These are phyloP conservation scores for Dactylellina parvicollis DNA, from an alignment of 2,329 filamentous ascomycete genomes.

Conservation along the genomic window DNA sequence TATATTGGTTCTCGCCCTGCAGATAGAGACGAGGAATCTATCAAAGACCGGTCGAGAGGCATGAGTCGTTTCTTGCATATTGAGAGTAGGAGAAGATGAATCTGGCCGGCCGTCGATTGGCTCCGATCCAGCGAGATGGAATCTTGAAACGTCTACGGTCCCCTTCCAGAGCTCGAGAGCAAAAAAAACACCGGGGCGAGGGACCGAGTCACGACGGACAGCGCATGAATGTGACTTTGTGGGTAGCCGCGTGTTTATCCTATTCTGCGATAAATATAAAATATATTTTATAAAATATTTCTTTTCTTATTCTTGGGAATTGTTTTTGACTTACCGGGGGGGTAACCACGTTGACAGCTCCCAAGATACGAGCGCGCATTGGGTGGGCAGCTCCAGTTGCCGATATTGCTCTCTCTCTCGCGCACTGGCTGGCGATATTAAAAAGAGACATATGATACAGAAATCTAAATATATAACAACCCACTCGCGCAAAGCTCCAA, in stretches of 20 bases:
- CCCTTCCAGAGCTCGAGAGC: background rate
- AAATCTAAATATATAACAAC: conserved; percentile 50
- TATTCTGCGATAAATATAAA: too few relatives aligned
- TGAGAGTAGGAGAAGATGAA: background rate
- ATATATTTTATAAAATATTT: too few relatives aligned
- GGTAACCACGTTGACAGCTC: too few relatives aligned
- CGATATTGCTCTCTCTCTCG: conserved; percentile 25
- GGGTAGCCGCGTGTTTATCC: too few relatives aligned
- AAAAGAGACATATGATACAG: too few relatives aligned
- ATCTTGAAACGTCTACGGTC: background rate
- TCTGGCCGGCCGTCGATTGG: background rate
- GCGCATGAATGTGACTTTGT: too few relatives aligned
- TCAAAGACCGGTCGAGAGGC: too few relatives aligned
- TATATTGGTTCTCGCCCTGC: background rate
- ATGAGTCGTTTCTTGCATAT: background rate
- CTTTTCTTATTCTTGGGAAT: background rate
- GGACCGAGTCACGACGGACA: too few relatives aligned
- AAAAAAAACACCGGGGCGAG: too few relatives aligned
- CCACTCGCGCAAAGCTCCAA: conserved; percentile 14
- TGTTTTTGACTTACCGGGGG: background rate
- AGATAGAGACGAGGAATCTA: too few relatives aligned
- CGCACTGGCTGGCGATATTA: conserved; percentile 40
- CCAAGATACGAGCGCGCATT: background rate
- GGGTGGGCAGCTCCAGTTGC: conserved; percentile 16
- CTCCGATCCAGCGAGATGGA: background rate